Evolutionary conservation across 2,329 filamentous ascomycete genomes (phyloP).

Genomic region (Purpureocillium lavendulum): DNA sequence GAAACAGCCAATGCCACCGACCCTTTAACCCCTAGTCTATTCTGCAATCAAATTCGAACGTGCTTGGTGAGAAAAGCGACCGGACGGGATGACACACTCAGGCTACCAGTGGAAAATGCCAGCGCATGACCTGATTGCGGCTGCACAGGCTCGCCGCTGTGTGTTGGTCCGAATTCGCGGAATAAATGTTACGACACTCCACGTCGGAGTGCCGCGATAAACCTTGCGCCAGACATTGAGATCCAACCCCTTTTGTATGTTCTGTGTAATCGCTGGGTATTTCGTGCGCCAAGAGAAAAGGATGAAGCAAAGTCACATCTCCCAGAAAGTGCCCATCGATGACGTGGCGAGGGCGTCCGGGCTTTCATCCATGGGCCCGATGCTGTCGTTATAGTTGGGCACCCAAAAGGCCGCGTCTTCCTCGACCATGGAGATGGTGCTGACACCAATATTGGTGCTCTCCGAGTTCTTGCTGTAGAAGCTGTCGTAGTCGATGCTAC

Average conservation of each 20-base stretch:
- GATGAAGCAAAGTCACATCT: slow-evolving; percentile 18
- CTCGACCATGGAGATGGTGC: slow-evolving; percentile 41
- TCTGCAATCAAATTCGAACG: background rate
- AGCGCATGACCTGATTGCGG: too few species aligned
- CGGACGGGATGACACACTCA: too few species aligned
- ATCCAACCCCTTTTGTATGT: slow-evolving; percentile 1
- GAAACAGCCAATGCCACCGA: slow-evolving; percentile 1
- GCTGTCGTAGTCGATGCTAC: slow-evolving; percentile 45
- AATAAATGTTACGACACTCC: background rate
- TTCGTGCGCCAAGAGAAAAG: slow-evolving; percentile 14
- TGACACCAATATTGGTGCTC: slow-evolving; percentile 25
- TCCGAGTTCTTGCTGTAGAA: slow-evolving; percentile 42
- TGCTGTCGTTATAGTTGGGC: slow-evolving; percentile 33
- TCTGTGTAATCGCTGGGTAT: slow-evolving; percentile 16
- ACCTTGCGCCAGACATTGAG: slow-evolving; percentile 2
- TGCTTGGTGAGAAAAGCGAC: background rate
- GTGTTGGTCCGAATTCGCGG: background rate
- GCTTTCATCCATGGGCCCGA: slow-evolving; percentile 25
- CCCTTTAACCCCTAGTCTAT: background rate
- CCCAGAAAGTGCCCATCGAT: slow-evolving; percentile 24
- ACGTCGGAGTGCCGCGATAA: background rate
- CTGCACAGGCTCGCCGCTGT: too few species aligned
- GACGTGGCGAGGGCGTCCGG: slow-evolving; percentile 22
- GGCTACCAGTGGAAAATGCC: too few species aligned
- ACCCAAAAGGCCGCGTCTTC: slow-evolving; percentile 43